phyloP scores from a whole-genome alignment of 768 basidiomycete species.

The Tephrocybe sp. region DNA sequence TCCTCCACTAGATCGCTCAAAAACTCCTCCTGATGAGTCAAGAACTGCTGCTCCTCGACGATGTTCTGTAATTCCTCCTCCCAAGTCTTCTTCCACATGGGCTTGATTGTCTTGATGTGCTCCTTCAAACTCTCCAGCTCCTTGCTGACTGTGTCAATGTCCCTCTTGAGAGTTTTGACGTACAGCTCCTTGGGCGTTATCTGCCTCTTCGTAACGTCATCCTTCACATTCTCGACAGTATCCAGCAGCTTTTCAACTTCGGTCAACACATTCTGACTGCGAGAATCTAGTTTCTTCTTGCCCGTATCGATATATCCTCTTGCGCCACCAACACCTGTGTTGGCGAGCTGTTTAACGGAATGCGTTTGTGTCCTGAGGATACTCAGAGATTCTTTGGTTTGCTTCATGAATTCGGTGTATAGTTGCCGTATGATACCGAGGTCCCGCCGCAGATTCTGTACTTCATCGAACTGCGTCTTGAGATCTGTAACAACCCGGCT shows the following conservation, averaged over 20 bases:
- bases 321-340: conserved; percentile 78
- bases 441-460: conserved; percentile 91
- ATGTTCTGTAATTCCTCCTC: conserved; percentile 94
- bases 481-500: conserved; percentile 76
- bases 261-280: conserved; percentile 88
- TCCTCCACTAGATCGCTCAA: conserved; percentile 87
- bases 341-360: conserved; percentile 85
- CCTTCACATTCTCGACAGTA: conserved; percentile 82
- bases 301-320: conserved; percentile 89
- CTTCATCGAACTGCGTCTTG: conserved; percentile 92
- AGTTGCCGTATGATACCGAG: conserved; percentile 92
- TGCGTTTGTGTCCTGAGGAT: conserved; percentile 82
- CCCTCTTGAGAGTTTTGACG: conserved; percentile 70
- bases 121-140: conserved; percentile 79
- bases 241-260: conserved; percentile 94
- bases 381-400: conserved; percentile 84
- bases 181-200: conserved; percentile 77
- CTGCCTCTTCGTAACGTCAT: conserved; percentile 89
- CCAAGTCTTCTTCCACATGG: conserved; percentile 99
- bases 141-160: conserved; percentile 61
- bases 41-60: conserved; percentile 94
- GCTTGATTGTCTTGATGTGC: conserved; percentile 87
- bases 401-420: conserved; percentile 90
- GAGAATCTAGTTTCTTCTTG: conserved; percentile 86
- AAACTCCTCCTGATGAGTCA: conserved; percentile 92